A percentile compares a stretch with the other conserved stretches of the same genome.
Conservation (phyloP, 140 eudicot species). For the Cichorium intybus region DNA sequence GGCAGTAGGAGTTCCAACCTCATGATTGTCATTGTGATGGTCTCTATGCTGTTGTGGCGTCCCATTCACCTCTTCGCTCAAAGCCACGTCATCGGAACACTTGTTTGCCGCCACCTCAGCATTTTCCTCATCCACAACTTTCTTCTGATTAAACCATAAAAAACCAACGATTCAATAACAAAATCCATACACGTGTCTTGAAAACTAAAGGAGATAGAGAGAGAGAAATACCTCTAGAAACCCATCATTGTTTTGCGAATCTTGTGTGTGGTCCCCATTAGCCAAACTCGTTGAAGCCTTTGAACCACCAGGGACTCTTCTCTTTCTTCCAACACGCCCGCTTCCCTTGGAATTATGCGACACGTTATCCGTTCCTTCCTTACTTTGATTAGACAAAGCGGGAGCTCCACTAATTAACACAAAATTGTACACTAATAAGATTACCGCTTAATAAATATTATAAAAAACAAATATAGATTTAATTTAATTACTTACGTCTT, state of each 20-base stretch:
- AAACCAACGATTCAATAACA: background rate
- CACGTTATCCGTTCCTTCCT: slow-evolving; percentile 30
- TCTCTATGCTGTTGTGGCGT: slow-evolving; percentile 49
- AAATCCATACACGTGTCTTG: no score
- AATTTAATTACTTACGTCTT: slow-evolving; percentile 44
- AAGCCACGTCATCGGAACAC: slow-evolving; percentile 28
- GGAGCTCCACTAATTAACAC: slow-evolving; percentile 42
- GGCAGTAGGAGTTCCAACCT: slow-evolving; percentile 35
- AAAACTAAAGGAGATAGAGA: background rate
- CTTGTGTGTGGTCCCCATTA: slow-evolving; percentile 33
- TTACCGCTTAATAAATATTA: background rate
- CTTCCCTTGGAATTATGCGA: background rate
- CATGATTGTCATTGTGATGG: slow-evolving; percentile 29
- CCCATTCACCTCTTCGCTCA: slow-evolving; percentile 82
- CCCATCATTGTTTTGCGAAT: slow-evolving; percentile 28
- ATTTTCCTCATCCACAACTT: slow-evolving; percentile 31
- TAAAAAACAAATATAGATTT: no score
- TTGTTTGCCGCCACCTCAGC: slow-evolving; percentile 32
- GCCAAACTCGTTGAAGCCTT: slow-evolving; percentile 40
- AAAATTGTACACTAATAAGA: background rate
- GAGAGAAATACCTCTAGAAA: slow-evolving; percentile 24
- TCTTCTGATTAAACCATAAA: slow-evolving; percentile 29
- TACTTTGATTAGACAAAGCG: slow-evolving; percentile 40
- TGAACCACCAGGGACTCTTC: slow-evolving; percentile 31
- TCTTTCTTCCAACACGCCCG: slow-evolving; percentile 30